These are phyloP conservation scores for Penicillium griseofulvum DNA, from an alignment of 2,329 filamentous ascomycete genomes.

Conservation along the genomic window DNA sequence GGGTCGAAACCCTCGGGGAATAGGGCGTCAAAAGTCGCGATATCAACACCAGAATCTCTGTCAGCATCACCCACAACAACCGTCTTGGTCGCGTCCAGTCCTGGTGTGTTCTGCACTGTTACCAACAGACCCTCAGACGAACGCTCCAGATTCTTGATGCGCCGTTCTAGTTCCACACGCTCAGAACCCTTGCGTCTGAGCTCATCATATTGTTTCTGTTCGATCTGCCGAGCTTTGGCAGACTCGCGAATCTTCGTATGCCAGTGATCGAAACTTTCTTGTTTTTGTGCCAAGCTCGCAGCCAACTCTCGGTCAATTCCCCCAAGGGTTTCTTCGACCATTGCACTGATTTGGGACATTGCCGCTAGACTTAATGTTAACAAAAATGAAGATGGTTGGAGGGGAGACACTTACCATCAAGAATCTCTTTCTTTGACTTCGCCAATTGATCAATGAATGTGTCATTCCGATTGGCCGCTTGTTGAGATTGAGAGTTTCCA, in stretches of 20 bases:
- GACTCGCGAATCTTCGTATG: conserved; percentile 78
- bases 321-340: conserved; percentile 78
- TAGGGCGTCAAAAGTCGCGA: conserved; percentile 34
- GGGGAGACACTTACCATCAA: conserved; percentile 38
- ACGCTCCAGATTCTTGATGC: conserved; percentile 73
- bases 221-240: conserved; percentile 73
- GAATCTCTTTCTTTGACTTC: conserved; percentile 47
- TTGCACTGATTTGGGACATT: conserved; percentile 47
- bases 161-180: conserved; percentile 63
- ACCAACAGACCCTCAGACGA: conserved; percentile 69
- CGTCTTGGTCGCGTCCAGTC: conserved; percentile 47
- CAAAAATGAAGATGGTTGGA: conserved; percentile 15
- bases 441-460: conserved; percentile 45
- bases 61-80: conserved; percentile 51
- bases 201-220: conserved; percentile 69
- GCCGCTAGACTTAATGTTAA: conserved; percentile 40
- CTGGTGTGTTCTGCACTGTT: conserved; percentile 50
- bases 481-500: conserved; percentile 44
- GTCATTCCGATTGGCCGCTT: conserved; percentile 47
- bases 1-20: conserved; percentile 42
- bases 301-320: conserved; percentile 78
- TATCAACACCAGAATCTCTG: conserved; percentile 38
- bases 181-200: conserved; percentile 65
- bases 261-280: conserved; percentile 76
- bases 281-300: conserved; percentile 76